Conservation (phyloP, 2,329 filamentous ascomycete species). For the Aspergillus texensis region DNA sequence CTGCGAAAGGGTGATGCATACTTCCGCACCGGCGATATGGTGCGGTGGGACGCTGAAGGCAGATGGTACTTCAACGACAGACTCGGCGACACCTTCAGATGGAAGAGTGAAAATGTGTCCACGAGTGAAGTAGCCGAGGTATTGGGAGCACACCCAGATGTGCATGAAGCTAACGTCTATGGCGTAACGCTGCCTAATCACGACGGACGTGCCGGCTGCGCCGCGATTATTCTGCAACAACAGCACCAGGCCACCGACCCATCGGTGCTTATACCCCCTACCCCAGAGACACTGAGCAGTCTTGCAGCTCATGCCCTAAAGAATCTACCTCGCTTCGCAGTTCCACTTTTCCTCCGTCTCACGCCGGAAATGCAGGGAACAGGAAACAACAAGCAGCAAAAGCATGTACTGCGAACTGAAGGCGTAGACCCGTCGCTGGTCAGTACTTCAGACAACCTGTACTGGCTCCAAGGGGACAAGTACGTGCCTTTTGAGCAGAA, state of each 20-base stretch:
- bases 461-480: slow-evolving; percentile 66
- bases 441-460: slow-evolving; percentile 52
- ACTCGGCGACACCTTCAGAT: slow-evolving; percentile 57
- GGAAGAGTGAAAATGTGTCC: slow-evolving; percentile 79
- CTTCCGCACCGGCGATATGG: slow-evolving; percentile 82
- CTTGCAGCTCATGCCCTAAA: slow-evolving; percentile 62
- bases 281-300: slow-evolving; percentile 54
- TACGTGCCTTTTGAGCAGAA: slow-evolving; percentile 69
- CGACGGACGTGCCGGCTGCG: slow-evolving; percentile 83
- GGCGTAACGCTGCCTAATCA: slow-evolving; percentile 78
- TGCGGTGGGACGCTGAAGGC: slow-evolving; percentile 71
- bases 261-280: slow-evolving; percentile 30
- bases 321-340: slow-evolving; percentile 71
- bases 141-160: slow-evolving; percentile 65
- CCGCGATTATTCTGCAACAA: slow-evolving; percentile 65
- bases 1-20: slow-evolving; percentile 76
- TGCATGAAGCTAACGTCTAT: slow-evolving; percentile 84
- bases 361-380: slow-evolving; percentile 67
- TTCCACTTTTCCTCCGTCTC: slow-evolving; percentile 75
- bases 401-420: slow-evolving; percentile 69
- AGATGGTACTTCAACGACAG: slow-evolving; percentile 76
- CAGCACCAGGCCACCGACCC: slow-evolving; percentile 30
- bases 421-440: slow-evolving; percentile 67
- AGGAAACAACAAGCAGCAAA: slow-evolving; percentile 88
- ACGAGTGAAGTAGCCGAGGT: slow-evolving; percentile 80